Evolutionary conservation across 139 green algal genomes (phyloP).

Genomic region (Monoraphidium neglectum): DNA sequence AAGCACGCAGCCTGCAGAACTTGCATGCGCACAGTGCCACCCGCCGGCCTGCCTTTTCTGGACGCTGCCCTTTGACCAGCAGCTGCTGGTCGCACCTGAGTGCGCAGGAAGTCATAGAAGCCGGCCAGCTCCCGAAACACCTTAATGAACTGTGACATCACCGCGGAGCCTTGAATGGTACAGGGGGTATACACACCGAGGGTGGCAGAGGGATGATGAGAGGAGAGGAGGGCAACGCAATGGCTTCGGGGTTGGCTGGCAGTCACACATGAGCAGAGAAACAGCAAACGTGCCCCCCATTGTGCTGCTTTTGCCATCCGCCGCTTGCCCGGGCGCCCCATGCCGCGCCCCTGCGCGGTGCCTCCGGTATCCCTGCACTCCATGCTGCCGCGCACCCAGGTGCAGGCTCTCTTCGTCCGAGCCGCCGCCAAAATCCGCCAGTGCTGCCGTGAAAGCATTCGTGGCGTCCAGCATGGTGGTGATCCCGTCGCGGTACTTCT

Average conservation of each 20-base stretch:
- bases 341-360: neutral
- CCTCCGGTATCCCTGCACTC: neutral
- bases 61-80: too few species aligned
- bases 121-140: conserved; percentile 52
- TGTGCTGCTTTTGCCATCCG: too few species aligned
- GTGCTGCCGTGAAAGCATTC: conserved; percentile 40
- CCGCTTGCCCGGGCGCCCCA: neutral
- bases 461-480: conserved; percentile 34
- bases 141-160: conserved; percentile 50
- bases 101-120: conserved; percentile 52
- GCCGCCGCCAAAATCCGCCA: conserved; percentile 50
- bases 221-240: too few species aligned
- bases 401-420: conserved; percentile 51
- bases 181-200: too few species aligned
- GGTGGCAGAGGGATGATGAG: too few species aligned
- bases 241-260: too few species aligned
- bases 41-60: too few species aligned
- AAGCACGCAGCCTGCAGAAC: too few species aligned
- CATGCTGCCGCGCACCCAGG: conserved; percentile 23
- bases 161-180: conserved; percentile 17
- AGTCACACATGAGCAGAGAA: too few species aligned
- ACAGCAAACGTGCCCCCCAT: too few species aligned
- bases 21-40: too few species aligned
- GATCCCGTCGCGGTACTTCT: conserved; percentile 54
- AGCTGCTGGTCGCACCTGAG: conserved; percentile 47